Conservation (phyloP, 2,329 filamentous ascomycete species). For the Colletotrichum sp. region DNA sequence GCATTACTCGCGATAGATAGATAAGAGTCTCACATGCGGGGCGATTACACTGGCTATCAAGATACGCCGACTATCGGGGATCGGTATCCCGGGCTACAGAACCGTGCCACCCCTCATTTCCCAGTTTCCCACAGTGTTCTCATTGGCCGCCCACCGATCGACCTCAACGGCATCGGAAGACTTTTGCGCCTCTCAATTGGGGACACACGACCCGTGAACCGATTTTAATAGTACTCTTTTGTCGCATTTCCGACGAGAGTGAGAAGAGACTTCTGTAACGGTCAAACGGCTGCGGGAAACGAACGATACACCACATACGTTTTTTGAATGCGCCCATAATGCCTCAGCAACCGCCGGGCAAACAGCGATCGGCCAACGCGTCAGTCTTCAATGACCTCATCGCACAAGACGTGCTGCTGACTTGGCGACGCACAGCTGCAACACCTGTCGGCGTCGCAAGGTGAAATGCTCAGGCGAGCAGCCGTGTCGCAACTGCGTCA, state of each 20-base stretch:
- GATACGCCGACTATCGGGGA: not conserved
- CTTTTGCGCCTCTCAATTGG: not conserved
- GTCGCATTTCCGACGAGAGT: not conserved
- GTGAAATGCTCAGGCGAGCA: conserved; percentile 37
- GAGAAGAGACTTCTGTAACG: not conserved
- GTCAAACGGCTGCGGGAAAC: not conserved
- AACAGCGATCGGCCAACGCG: conserved; percentile 16
- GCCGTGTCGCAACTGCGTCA: conserved; percentile 35
- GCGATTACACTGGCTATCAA: not conserved
- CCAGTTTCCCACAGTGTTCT: not conserved
- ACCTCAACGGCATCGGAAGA: not conserved
- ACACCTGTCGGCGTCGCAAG: conserved; percentile 35
- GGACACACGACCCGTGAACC: not conserved
- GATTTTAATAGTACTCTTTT: not conserved
- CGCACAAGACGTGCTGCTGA: not conserved
- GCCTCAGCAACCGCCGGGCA: conserved; percentile 5
- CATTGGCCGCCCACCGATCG: not conserved
- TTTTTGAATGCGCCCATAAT: not conserved
- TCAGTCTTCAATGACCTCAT: conserved; percentile 11
- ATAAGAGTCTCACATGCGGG: not conserved
- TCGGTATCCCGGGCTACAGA: not conserved
- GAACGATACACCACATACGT: not conserved
- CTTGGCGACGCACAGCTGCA: not conserved
- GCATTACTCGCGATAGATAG: not conserved
- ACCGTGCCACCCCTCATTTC: not conserved